Evolutionary conservation across 148 eudicot genomes (phyloP).

Genomic region (Dysphania ambrosioides): DNA sequence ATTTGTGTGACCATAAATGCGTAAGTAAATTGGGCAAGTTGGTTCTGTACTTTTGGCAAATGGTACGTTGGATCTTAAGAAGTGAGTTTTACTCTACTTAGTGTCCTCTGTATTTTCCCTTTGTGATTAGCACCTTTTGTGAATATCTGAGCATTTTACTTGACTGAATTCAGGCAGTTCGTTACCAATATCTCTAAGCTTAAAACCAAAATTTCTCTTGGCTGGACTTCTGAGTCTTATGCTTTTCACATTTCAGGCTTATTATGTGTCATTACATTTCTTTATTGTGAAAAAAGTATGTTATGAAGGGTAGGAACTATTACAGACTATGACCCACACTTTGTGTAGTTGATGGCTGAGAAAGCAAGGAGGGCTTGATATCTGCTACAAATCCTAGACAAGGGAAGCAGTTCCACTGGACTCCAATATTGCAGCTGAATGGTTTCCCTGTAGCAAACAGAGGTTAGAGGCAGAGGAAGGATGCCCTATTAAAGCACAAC

Average conservation of each 20-base stretch:
- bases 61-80: background rate
- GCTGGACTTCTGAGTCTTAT: background rate
- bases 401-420: background rate
- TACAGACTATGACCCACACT: background rate
- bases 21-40: background rate
- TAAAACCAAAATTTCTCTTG: background rate
- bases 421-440: background rate
- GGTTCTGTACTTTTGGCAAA: too few relatives aligned
- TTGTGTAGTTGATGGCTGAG: background rate
- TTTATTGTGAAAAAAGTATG: background rate
- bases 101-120: background rate
- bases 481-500: background rate
- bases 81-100: background rate
- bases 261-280: background rate
- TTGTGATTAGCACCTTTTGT: background rate
- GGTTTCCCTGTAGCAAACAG: background rate
- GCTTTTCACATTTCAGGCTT: background rate
- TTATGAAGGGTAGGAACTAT: background rate
- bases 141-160: background rate
- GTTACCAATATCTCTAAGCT: background rate
- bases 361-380: background rate
- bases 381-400: background rate
- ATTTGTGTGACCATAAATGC: background rate
- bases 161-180: constrained; percentile 7
- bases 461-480: background rate